Evolutionary conservation across 768 basidiomycete genomes (phyloP).

Genomic region (Pleurotus citrinopileatus): DNA sequence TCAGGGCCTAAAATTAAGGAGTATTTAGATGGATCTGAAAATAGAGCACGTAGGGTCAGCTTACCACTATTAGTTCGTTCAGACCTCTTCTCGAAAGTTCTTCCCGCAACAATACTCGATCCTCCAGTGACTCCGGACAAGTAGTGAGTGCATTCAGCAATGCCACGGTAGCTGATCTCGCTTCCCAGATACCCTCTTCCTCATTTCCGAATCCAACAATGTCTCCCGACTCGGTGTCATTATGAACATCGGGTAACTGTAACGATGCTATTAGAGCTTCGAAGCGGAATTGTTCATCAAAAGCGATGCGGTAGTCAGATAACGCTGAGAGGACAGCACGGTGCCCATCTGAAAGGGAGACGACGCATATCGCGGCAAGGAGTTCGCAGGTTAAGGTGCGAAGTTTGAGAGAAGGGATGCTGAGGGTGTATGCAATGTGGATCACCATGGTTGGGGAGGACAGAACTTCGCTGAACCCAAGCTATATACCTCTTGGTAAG

Average conservation of each 20-base stretch:
- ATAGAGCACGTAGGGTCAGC: slow-evolving; percentile 33
- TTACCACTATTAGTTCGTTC: slow-evolving; percentile 80
- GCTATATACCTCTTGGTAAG: slow-evolving; percentile 35
- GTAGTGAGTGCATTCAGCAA: slow-evolving; percentile 79
- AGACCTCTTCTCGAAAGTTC: slow-evolving; percentile 81
- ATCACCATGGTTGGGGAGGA: slow-evolving; percentile 62
- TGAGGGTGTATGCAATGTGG: slow-evolving; percentile 70
- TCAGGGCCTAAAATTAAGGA: slow-evolving; percentile 50
- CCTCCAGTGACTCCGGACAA: slow-evolving; percentile 74
- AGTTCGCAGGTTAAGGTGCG: slow-evolving; percentile 72
- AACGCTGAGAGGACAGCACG: slow-evolving; percentile 72
- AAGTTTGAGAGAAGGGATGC: slow-evolving; percentile 63
- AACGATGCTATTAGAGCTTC: slow-evolving; percentile 68
- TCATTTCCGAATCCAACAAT: slow-evolving; percentile 39
- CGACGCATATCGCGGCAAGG: slow-evolving; percentile 79
- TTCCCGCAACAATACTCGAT: slow-evolving; percentile 74
- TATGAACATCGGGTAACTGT: slow-evolving; percentile 44
- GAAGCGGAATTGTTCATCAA: slow-evolving; percentile 77
- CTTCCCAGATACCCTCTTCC: slow-evolving; percentile 80
- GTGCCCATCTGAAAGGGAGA: slow-evolving; percentile 70
- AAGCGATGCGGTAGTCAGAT: slow-evolving; percentile 74
- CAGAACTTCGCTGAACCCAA: slow-evolving; percentile 70
- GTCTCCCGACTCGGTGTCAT: slow-evolving; percentile 30
- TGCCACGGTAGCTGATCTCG: slow-evolving; percentile 69
- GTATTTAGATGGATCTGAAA: background rate